Base-by-base conservation (phyloP, 805 yeast genomes). In the Vanderwaltozyma tropicalis region DNA sequence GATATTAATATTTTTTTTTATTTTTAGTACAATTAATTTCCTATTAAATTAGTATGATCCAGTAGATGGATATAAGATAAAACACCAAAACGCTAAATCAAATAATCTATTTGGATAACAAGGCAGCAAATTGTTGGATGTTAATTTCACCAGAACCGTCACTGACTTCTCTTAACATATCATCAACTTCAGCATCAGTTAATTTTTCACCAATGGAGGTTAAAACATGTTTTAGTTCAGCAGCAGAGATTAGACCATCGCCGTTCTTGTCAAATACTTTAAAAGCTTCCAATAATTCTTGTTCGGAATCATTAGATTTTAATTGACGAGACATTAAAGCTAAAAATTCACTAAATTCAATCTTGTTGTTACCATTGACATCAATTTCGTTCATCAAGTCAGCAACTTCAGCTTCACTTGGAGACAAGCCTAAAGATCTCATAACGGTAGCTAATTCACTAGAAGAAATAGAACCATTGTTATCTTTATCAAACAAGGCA, bases 371-470 rank as follows among this genome's bases (percentile, higher is more conserved):
- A 51, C 89, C 89, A 67, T 92, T 92, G 44, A 81, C 80, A 62
- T 92, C 98, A 38, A 92, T 94, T 66, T 92, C 98, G 62, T 89
- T 89, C 71, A 92, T 85, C 81, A 92, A 78, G 61, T 92, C 98
- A 40, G 92, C 83, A 53, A 92, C 80, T 64, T 92, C 98, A 48
- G 87, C 78, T 63, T 92, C 97, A 35, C 94, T 79, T 27, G 98
- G 98, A 55, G 89, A 89, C 64, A 87, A 92, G 37, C 98, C 98
- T 57, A 92, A 71, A n/a, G 96, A 85, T 67, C 98, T 81, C 98
- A 92, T 92, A 37, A 92, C 98, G 4, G 96, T 87, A 47, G 97
- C 96, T 50, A 92, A 72, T 66, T 92, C 98, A 56, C 84, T 76
- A 51, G 96, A 84, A 41, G 96, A 86, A 68, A 92, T 92, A 58